phyloP scores from a whole-genome alignment of 2,329 filamentous ascomycete genomes.

The Botrytis hyacinthi region DNA sequence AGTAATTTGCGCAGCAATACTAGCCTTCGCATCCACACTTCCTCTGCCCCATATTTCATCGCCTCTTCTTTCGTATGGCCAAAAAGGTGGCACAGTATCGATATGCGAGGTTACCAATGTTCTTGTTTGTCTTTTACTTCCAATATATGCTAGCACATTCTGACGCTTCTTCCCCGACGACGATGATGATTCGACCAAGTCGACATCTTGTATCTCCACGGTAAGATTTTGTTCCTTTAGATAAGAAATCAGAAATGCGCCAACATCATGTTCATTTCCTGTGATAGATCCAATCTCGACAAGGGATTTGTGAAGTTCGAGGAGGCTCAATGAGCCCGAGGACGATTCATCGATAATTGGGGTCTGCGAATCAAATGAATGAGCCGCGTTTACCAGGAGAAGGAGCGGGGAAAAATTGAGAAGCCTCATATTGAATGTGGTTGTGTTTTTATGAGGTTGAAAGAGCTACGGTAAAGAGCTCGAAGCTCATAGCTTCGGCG shows the following conservation, averaged over 20 bases:
- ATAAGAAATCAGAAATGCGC: conserved; percentile 56
- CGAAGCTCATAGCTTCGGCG: conserved; percentile 1
- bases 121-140: conserved; percentile 48
- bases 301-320: conserved; percentile 62
- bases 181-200: conserved; percentile 24
- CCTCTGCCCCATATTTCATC: conserved; percentile 67
- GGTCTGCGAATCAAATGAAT: conserved; percentile 26
- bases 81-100: conserved; percentile 57
- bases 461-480: not conserved
- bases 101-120: conserved; percentile 62
- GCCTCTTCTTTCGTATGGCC: conserved; percentile 41
- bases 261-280: conserved; percentile 58
- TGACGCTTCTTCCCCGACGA: conserved; percentile 33
- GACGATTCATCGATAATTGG: conserved; percentile 23
- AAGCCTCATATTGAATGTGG: conserved; percentile 28
- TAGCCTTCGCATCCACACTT: conserved; percentile 68
- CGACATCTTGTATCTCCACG: conserved; percentile 56
- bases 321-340: conserved; percentile 40
- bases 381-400: conserved; percentile 25
- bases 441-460: not conserved
- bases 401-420: conserved; percentile 20
- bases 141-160: conserved; percentile 63
- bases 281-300: conserved; percentile 61
- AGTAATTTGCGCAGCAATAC: conserved; percentile 70
- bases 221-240: conserved; percentile 57